Conservation (phyloP, 768 basidiomycete genomes). For the Tremella mesenterica region DNA sequence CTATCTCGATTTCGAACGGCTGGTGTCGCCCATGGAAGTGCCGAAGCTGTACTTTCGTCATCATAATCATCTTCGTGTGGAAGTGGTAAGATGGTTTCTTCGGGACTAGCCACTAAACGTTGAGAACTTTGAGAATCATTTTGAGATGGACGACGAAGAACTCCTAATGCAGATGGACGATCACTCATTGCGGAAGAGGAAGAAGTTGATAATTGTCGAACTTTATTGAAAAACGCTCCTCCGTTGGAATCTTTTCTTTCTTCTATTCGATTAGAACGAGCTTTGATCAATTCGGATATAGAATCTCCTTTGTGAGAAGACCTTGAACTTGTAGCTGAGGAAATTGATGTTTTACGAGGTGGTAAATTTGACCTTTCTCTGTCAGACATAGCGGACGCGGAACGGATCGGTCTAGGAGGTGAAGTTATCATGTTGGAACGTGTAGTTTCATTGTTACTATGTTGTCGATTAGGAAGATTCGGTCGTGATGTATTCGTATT, state of each 20-base stretch:
- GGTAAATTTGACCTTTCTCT: not conserved
- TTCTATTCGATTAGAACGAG: slow-evolving; percentile 5
- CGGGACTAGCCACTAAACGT: slow-evolving; percentile 15
- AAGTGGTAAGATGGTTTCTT: slow-evolving; percentile 10
- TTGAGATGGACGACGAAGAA: not conserved
- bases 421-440: slow-evolving; percentile 2
- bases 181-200: not conserved
- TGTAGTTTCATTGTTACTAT: slow-evolving; percentile 4
- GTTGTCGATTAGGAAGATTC: slow-evolving; percentile 3
- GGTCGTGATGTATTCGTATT: too few species aligned
- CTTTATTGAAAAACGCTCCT: slow-evolving; percentile 31
- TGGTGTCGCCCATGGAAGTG: slow-evolving; percentile 36
- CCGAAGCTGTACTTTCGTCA: slow-evolving; percentile 23
- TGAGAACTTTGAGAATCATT: not conserved
- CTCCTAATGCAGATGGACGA: not conserved
- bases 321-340: slow-evolving; percentile 5
- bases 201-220: slow-evolving; percentile 23
- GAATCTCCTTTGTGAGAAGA: slow-evolving; percentile 11
- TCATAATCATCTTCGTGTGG: slow-evolving; percentile 24
- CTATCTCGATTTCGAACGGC: not conserved
- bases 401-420: slow-evolving; percentile 1
- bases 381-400: slow-evolving; percentile 9
- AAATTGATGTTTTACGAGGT: slow-evolving; percentile 10
- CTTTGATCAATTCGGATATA: slow-evolving; percentile 16
- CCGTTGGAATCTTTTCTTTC: slow-evolving; percentile 9